Evolutionary conservation across 106 monocot species (phyloP).

Genomic region (Acanthochlamys bracteata): DNA sequence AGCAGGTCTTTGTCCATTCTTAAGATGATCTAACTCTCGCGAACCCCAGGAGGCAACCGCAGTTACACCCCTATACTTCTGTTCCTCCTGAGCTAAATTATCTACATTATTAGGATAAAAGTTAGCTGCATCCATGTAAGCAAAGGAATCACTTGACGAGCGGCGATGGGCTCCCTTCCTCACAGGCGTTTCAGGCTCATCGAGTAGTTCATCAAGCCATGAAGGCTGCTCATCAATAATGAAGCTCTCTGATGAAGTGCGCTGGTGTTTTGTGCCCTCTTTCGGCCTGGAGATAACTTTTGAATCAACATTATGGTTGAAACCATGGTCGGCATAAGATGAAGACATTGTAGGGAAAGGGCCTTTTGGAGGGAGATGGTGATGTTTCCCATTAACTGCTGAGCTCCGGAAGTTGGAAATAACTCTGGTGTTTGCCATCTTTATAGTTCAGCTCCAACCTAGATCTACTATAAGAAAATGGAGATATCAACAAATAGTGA

Average conservation of each 20-base stretch:
- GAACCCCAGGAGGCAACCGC: constrained; percentile 25
- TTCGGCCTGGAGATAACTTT: constrained; percentile 24
- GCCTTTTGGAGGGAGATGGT: constrained; percentile 53
- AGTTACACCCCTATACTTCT: constrained; percentile 5
- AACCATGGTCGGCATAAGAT: constrained; percentile 29
- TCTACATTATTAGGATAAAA: constrained; percentile 26
- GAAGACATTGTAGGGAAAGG: constrained; percentile 29
- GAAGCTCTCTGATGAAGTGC: constrained; percentile 82
- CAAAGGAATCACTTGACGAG: constrained; percentile 91
- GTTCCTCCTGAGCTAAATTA: constrained; percentile 23
- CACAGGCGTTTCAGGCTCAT: constrained; percentile 80
- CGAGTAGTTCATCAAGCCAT: constrained; percentile 92
- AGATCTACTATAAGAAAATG: background rate
- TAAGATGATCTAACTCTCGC: constrained; percentile 23
- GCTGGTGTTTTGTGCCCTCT: constrained; percentile 36
- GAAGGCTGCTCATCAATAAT: constrained; percentile 88
- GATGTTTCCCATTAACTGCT: constrained; percentile 39
- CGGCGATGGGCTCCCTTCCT: constrained; percentile 65
- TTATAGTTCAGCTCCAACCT: background rate
- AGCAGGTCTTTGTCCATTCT: constrained; percentile 13
- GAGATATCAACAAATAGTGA: background rate
- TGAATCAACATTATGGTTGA: constrained; percentile 12
- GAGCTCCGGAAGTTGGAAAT: constrained; percentile 20
- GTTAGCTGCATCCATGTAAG: constrained; percentile 43
- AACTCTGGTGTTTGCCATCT: constrained; percentile 42